phyloP scores from a whole-genome alignment of 2,329 filamentous ascomycete genomes.

The Fusarium hainanense region DNA sequence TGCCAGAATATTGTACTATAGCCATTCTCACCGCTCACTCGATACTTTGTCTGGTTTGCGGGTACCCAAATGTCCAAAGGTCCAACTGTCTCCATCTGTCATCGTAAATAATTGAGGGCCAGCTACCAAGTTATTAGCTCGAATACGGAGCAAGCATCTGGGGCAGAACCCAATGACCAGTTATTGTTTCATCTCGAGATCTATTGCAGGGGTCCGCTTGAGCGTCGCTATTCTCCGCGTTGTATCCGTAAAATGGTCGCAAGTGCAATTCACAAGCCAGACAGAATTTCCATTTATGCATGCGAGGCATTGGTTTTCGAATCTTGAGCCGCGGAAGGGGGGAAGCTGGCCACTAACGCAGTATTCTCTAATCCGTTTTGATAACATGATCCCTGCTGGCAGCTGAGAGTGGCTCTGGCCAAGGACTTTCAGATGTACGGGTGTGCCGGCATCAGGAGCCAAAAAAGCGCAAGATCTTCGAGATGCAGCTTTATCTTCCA shows the following conservation, averaged over 20 bases:
- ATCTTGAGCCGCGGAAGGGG: constrained; percentile 3
- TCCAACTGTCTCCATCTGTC: background rate
- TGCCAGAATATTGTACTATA: background rate
- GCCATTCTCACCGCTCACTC: constrained; percentile 28
- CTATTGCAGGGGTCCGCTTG: constrained; percentile 4
- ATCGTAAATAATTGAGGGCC: background rate
- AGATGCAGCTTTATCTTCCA: constrained; percentile 11
- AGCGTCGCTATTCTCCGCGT: background rate
- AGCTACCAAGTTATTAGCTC: background rate
- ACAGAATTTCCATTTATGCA: constrained; percentile 6
- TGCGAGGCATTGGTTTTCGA: constrained; percentile 9
- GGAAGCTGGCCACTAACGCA: constrained; percentile 11
- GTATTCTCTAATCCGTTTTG: constrained; percentile 3
- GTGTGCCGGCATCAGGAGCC: background rate
- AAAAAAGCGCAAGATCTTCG: constrained; percentile 28
- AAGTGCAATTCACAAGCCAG: constrained; percentile 7
- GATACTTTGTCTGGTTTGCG: background rate
- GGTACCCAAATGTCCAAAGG: background rate
- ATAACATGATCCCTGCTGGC: background rate
- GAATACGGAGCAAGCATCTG: constrained; percentile 11
- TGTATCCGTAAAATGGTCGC: constrained; percentile 4
- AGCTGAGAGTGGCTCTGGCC: constrained; percentile 12
- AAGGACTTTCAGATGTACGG: background rate
- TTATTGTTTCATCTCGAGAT: constrained; percentile 2
- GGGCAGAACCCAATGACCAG: background rate